phyloP scores from a whole-genome alignment of 1,284 basidiomycete genomes.

The Rhodotorula sp. region DNA sequence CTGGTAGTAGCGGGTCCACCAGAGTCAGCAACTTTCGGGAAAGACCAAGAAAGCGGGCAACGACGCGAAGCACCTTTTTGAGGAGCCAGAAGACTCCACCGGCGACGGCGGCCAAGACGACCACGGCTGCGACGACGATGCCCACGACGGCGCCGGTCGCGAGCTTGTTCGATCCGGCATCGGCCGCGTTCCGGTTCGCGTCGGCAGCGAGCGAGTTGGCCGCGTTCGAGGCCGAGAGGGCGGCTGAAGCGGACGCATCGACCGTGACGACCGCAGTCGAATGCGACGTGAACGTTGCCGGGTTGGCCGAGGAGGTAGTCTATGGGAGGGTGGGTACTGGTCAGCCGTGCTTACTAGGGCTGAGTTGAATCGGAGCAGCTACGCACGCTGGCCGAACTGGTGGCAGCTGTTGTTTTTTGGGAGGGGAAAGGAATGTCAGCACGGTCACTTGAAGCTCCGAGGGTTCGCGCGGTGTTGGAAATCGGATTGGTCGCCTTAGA shows the following conservation, averaged over 20 bases:
- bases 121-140: slow-evolving; percentile 49
- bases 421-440: too few species aligned
- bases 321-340: not conserved
- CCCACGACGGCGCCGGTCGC: slow-evolving; percentile 49
- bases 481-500: too few species aligned
- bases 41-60: not conserved
- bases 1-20: not conserved
- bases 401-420: too few species aligned
- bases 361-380: too few species aligned
- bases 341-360: not conserved
- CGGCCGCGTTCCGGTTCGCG: not conserved
- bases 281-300: slow-evolving; percentile 1
- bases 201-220: slow-evolving; percentile 3
- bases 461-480: too few species aligned
- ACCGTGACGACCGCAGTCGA: slow-evolving; percentile 18
- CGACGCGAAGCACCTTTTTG: slow-evolving; percentile 39
- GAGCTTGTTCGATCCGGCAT: slow-evolving; percentile 16
- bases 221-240: slow-evolving; percentile 8
- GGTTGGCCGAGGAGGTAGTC: not conserved
- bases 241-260: slow-evolving; percentile 23
- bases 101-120: slow-evolving; percentile 48
- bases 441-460: too few species aligned
- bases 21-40: not conserved
- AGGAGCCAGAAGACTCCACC: slow-evolving; percentile 48
- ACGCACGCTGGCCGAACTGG: not conserved